phyloP scores from a whole-genome alignment of 2,329 filamentous ascomycete species.

The Sphaerulina musiva region DNA sequence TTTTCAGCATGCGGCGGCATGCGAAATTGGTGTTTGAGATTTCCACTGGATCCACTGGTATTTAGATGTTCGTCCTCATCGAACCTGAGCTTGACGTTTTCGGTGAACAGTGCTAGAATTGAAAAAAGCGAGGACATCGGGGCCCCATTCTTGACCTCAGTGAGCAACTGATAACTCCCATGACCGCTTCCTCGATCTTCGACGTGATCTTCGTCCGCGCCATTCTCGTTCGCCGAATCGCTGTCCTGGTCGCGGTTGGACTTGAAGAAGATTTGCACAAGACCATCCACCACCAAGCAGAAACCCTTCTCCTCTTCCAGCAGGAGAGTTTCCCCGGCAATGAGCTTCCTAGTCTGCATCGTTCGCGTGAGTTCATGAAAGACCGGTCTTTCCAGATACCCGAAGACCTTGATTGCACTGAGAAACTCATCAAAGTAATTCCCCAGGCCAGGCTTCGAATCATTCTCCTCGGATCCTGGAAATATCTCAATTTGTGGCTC shows the following conservation, averaged over 20 bases:
- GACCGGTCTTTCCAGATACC: slow-evolving; percentile 89
- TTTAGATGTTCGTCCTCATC: slow-evolving; percentile 56
- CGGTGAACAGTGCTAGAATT: slow-evolving; percentile 92
- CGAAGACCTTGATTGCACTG: slow-evolving; percentile 98
- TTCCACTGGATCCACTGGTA: slow-evolving; percentile 18
- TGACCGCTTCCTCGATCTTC: slow-evolving; percentile 63
- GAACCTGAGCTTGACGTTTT: slow-evolving; percentile 75
- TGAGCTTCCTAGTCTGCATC: slow-evolving; percentile 96
- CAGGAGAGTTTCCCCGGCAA: slow-evolving; percentile 90
- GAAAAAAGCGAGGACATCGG: slow-evolving; percentile 98
- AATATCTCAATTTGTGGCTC: slow-evolving; percentile 94
- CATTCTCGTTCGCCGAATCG: slow-evolving; percentile 38
- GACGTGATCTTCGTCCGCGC: slow-evolving; percentile 44
- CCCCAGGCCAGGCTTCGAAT: slow-evolving; percentile 82
- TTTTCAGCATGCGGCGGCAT: slow-evolving; percentile 21
- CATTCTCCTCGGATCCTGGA: slow-evolving; percentile 83
- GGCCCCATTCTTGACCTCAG: slow-evolving; percentile 94
- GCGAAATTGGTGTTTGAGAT: slow-evolving; percentile 23
- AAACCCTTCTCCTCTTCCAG: slow-evolving; percentile 98
- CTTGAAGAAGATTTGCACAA: slow-evolving; percentile 98
- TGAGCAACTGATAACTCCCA: slow-evolving; percentile 88
- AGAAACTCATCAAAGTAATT: slow-evolving; percentile 97
- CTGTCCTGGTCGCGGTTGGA: slow-evolving; percentile 54
- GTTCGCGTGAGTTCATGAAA: slow-evolving; percentile 96
- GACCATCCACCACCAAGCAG: slow-evolving; percentile 89